Evolutionary conservation across 2,329 filamentous ascomycete species (phyloP), one percentile per base, ranked within the genome.

Genomic region (Fusarium liriodendri): DNA sequence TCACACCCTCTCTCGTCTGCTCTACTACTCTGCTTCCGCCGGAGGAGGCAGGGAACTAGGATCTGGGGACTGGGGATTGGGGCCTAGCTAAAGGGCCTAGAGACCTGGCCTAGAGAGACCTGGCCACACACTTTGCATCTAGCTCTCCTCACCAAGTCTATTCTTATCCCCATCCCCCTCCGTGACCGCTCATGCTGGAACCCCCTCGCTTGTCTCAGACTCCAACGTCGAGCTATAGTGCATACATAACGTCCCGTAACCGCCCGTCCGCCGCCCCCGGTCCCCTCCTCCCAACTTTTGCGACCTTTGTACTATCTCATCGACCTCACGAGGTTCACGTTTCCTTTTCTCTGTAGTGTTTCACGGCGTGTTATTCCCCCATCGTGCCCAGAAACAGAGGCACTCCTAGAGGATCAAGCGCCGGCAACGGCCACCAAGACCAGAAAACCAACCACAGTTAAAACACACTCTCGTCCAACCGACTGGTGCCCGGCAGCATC

Each of bases 231-330:
- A 70, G 71, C 70, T 78, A 78, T 76, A 78, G 77, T 78, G 77
- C 77, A 82, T 87, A 87, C 86, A 87, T 87, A 88, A 87, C 83
- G 80, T 78, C 76, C 81, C 79, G 80, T 84, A 85, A 81, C 82
- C 85, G 84, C 86, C 85, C 84, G 77, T 77, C 69, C 72, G 72
- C 75, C 74, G 73, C 79, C 79, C 78, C 74, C 18, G 63, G 79
- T 76, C 73, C 76, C 74, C 77, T 80, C 78, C 77, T 82, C 78
- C 80, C 79, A 81, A 80, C 77, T 84, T 85, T 85, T 84, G 84
- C 81, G 80, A 82, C 80, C 76, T 79, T 73, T 80, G 73, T 78
- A 78, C 77, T 79, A 76, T 80, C 76, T 77, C 78, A 72, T 77
- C 77, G 78, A 77, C 75, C 79, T 78, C 71, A 78, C 77, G 79